A percentile compares a stretch with the other conserved stretches of the same genome.
These are phyloP conservation scores for Umbilicus rupestris DNA, from an alignment of 164 flowering plant species.

Conservation along the genomic window DNA sequence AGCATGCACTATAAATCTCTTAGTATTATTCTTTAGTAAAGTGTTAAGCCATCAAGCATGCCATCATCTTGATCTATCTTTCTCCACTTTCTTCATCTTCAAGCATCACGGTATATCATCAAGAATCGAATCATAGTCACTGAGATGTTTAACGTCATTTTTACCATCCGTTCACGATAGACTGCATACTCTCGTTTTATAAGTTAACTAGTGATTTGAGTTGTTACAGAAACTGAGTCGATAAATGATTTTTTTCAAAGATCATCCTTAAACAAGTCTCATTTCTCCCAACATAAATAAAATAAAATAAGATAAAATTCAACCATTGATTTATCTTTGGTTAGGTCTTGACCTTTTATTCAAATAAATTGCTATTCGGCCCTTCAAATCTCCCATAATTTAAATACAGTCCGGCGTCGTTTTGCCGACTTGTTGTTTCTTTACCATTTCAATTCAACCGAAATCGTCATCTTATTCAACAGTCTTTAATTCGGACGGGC, in stretches of 20 bases:
- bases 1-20: no score
- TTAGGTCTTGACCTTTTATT: not conserved
- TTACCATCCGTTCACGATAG: no score
- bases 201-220: not conserved
- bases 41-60: no score
- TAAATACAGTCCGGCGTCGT: not conserved
- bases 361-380: not conserved
- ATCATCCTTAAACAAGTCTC: not conserved
- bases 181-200: no score
- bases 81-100: no score
- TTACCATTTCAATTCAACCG: conserved; percentile 2
- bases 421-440: not conserved
- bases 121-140: no score
- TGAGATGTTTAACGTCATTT: no score
- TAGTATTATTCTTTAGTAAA: no score
- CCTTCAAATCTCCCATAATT: not conserved
- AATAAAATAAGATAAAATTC: not conserved
- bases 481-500: not conserved
- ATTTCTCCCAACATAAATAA: not conserved
- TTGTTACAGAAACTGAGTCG: not conserved
- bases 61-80: no score
- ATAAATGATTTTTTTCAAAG: not conserved
- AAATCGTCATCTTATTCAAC: not conserved
- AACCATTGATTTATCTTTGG: not conserved
- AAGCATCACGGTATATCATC: no score